A percentile compares a stretch with the other conserved stretches of the same genome.
Conservation (phyloP, 2,329 filamentous ascomycete species). For the Nothopassalora personata region DNA sequence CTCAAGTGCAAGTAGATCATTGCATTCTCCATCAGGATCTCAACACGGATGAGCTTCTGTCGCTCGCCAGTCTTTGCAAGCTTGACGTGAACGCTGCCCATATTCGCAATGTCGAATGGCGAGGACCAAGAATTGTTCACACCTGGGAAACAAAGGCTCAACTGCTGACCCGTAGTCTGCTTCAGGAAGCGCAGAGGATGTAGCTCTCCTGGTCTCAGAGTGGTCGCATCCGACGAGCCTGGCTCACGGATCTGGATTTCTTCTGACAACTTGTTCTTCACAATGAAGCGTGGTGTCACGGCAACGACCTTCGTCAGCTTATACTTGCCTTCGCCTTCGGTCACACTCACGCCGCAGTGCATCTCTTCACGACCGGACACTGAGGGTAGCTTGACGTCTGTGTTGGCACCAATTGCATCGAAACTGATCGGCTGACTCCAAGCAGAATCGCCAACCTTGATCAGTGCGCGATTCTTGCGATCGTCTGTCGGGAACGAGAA, state of each 20-base stretch:
- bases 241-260: constrained; percentile 87
- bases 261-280: constrained; percentile 88
- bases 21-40: constrained; percentile 85
- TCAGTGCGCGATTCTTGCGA: constrained; percentile 78
- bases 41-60: constrained; percentile 79
- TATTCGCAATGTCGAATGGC: constrained; percentile 92
- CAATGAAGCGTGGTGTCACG: constrained; percentile 82
- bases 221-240: constrained; percentile 79
- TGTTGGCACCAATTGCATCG: constrained; percentile 89
- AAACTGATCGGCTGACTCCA: constrained; percentile 99
- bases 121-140: constrained; percentile 97
- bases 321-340: constrained; percentile 92
- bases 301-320: constrained; percentile 96
- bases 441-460: constrained; percentile 81
- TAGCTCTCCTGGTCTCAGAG: constrained; percentile 69
- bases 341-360: constrained; percentile 81
- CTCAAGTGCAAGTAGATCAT: constrained; percentile 91
- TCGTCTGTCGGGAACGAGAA: constrained; percentile 89
- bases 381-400: constrained; percentile 79
- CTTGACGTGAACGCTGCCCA: constrained; percentile 90
- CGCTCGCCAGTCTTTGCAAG: constrained; percentile 84
- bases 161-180: constrained; percentile 74
- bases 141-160: constrained; percentile 88
- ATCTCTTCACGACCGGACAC: constrained; percentile 69
- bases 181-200: constrained; percentile 87